Conservation (phyloP, 192 early-diverging fungal species). For the Diversispora epigaea region DNA sequence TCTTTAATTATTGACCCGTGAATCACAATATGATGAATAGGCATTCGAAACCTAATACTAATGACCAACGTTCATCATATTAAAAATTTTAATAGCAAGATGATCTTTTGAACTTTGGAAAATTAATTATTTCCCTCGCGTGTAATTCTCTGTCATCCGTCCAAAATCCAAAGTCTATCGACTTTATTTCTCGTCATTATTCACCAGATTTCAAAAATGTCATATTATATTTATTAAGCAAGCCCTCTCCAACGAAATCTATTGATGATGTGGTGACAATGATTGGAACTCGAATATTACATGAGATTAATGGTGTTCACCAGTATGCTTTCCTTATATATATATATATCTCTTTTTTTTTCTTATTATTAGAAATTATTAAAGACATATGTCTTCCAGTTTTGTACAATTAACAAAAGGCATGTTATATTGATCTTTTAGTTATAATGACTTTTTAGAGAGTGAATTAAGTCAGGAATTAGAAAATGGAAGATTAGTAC, state of each 20-base stretch:
- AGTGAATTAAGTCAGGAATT: slow-evolving; percentile 78
- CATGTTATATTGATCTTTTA: background rate
- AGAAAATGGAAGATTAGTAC: slow-evolving; percentile 88
- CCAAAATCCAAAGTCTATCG: slow-evolving; percentile 74
- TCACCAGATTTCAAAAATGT: slow-evolving; percentile 83
- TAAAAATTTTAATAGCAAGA: slow-evolving; percentile 64
- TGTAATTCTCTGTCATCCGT: slow-evolving; percentile 69
- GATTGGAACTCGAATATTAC: slow-evolving; percentile 71
- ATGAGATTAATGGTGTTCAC: slow-evolving; percentile 76
- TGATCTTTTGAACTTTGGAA: slow-evolving; percentile 79
- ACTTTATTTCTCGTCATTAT: slow-evolving; percentile 72
- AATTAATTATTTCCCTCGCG: slow-evolving; percentile 73
- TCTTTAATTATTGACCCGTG: background rate
- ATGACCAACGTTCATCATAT: background rate
- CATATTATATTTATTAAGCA: slow-evolving; percentile 73
- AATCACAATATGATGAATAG: slow-evolving; percentile 5
- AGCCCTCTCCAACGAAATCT: slow-evolving; percentile 68
- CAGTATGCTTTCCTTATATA: slow-evolving; percentile 43
- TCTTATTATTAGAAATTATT: background rate
- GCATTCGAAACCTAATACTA: background rate
- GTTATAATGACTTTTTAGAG: slow-evolving; percentile 78
- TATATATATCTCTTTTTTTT: background rate
- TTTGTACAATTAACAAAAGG: no score
- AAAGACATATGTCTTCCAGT: no score
- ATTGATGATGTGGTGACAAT: slow-evolving; percentile 79